Evolutionary conservation across 257 asterid genomes (phyloP), one percentile per base, ranked within the genome.

Genomic region (Salvia splendens): DNA sequence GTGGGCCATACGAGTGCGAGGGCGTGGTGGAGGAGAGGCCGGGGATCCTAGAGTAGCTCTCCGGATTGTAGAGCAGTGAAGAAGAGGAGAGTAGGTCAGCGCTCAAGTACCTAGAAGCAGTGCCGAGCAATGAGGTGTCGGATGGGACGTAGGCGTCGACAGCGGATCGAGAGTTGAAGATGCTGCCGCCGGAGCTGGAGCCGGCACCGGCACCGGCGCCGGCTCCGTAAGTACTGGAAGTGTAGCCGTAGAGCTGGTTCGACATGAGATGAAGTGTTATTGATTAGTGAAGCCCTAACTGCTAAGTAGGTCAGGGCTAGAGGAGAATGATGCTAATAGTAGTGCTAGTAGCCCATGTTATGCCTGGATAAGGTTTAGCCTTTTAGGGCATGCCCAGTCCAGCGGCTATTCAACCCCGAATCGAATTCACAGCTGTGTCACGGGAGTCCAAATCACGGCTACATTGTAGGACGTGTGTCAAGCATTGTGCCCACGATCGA

Each of bases 201-300:
- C 65, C 77, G 45, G 30, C 30, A 24, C 30, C 30, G 30, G 30
- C 30, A 2, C 30, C 30, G 30, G 64, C 78, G 12, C 67, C 80
- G 1, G 76, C 85, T 64, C 79, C 80, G 81, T 73, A 64, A 66
- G 69, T 42, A 79, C 69, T 77, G 69, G 75, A 68, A 72, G 70
- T 74, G 81, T 76, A 84, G 76, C 87, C 85, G 81, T 79, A 84
- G 54, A 79, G 80, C 64, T 80, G 88, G 58, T 89, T 89, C 65
- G 89, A 81, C 95, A 86, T 83, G 63, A 12, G 61, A 16, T 55
- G 45, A 16, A 47, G 15, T 5, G 15, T 4, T 61, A 5, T 7
- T 24, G 35, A 30, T 10, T 50, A 12, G 49, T 58, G 76, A 64
- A 24, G 30, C 83, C 81, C 79, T 79, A 79, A 59, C 52, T 57